Conservation (phyloP, 108 stramenopile species). For the Poteriospumella lacustris region DNA sequence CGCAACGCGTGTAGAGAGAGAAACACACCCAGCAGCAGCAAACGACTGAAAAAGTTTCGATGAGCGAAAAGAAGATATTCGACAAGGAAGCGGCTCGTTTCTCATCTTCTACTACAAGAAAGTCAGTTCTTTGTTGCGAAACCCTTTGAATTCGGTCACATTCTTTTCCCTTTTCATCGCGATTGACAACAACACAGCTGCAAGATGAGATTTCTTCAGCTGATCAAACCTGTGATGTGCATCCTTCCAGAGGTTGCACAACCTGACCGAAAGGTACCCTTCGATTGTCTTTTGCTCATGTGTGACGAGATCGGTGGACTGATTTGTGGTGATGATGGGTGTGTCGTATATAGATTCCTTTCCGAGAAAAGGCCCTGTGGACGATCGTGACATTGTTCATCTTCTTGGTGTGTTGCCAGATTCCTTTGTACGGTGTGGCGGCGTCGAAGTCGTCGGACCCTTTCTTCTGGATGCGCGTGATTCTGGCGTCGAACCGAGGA, state of each 20-base stretch:
- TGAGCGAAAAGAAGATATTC: too few relatives aligned
- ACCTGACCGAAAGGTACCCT: conserved; percentile 86
- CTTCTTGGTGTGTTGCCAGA: conserved; percentile 98
- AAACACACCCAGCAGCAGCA: too few relatives aligned
- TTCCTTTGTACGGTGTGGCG: conserved; percentile 96
- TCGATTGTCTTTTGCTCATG: not conserved
- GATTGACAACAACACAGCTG: too few relatives aligned
- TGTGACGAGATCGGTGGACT: too few relatives aligned
- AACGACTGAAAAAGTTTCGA: too few relatives aligned
- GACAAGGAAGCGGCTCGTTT: too few relatives aligned
- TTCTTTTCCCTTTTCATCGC: too few relatives aligned
- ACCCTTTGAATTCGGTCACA: too few relatives aligned
- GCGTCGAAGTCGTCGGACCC: conserved; percentile 95
- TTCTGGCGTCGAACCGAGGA: conserved; percentile 97
- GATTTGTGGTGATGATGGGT: too few relatives aligned
- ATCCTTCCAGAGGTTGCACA: conserved; percentile 92
- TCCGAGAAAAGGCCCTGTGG: conserved; percentile 97
- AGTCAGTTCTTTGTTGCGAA: too few relatives aligned
- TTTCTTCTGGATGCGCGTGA: conserved; percentile 99
- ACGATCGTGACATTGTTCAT: conserved; percentile 98
- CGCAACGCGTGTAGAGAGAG: too few relatives aligned
- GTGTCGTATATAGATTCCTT: conserved; percentile 53
- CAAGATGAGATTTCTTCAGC: conserved; percentile 89
- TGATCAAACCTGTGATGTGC: conserved; percentile 95
- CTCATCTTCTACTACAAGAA: too few relatives aligned